Evolutionary conservation across 1,284 basidiomycete genomes (phyloP), one percentile per base, ranked within the genome.

Genomic region (Omphalotus olearius): DNA sequence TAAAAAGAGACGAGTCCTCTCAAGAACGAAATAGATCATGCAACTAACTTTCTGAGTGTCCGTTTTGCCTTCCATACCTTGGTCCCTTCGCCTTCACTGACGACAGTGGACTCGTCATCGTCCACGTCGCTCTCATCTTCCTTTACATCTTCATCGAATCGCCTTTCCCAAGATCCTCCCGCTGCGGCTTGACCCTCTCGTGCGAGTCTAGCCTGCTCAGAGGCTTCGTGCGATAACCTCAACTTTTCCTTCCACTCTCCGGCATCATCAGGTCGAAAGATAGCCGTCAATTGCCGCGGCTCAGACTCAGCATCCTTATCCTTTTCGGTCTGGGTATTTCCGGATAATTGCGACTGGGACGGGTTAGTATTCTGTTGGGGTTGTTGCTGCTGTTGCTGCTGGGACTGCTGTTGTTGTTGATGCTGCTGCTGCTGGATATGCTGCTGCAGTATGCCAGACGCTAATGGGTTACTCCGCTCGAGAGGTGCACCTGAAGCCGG

Each of bases 41-140:
- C 40, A 57, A 80, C 88, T 73, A 64, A 93, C 91, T 91, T 92
- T 77, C 91, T 81, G 60, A 96, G 70, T 47, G 88, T 92, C 66
- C 87, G 78, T 66, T 87, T 88, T 17, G 88, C 76, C 65, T 85
- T 88, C 93, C 93, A 96, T 23, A 84, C 71, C 65, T 91, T 91
- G 45, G 73, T 74, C 38, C 77, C 79, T 59, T 89, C 85, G 50
- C 84, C 80, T 28, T 83, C 80, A 47, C 80, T 76, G 36, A 80
- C 73, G 18, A 84, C 76, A 48, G 78, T 79, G 4, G 80, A 72
- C 51, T 85, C 85, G 18, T 84, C 82, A 17, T 86, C 83, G 14
- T 88, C 87, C 41, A 84, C 79, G 37, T 84, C 80, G 16, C 66
- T 62, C 41, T 85, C 82, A n/a, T 82, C 80, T 13, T 79, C 74